These are phyloP conservation scores for Flaveria brownii DNA, from an alignment of 129 eudicot species.

Conservation along the genomic window DNA sequence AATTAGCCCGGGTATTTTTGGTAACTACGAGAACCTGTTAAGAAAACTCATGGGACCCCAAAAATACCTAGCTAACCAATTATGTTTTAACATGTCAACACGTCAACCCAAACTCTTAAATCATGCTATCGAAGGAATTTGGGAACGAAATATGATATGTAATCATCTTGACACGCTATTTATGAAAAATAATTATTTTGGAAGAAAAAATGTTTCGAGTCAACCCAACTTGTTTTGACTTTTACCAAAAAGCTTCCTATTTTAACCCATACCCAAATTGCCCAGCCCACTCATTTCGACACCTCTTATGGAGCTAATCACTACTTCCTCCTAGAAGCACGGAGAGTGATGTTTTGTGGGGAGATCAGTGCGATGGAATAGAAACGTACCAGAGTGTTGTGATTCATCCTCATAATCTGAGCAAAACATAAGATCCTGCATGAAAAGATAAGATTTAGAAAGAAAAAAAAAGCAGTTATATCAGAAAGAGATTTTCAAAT, in stretches of 20 bases:
- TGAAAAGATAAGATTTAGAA: slow-evolving; percentile 11
- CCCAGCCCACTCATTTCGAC: neutral
- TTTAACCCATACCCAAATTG: neutral
- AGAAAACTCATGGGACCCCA: too few relatives aligned
- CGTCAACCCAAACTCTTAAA: neutral
- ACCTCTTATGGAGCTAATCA: neutral
- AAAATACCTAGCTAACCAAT: too few relatives aligned
- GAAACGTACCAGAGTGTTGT: slow-evolving; percentile 57
- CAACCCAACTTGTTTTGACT: neutral
- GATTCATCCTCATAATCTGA: slow-evolving; percentile 61
- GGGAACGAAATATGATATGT: neutral
- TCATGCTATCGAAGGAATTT: neutral
- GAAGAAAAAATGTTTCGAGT: neutral
- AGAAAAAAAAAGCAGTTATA: neutral
- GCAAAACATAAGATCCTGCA: slow-evolving; percentile 66
- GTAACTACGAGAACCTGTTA: too few relatives aligned
- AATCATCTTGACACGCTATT: neutral
- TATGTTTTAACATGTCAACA: neutral
- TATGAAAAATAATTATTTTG: neutral
- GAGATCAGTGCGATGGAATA: slow-evolving; percentile 11
- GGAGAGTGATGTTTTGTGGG: neutral
- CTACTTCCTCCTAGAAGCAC: neutral
- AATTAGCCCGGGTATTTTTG: neutral
- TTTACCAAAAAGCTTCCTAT: neutral
- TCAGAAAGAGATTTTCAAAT: neutral